Percentiles rank a stretch among this genome's conserved stretches.
These are phyloP conservation scores for Elsinoe arachidis DNA, from an alignment of 2,329 filamentous ascomycete species.

Conservation along the genomic window DNA sequence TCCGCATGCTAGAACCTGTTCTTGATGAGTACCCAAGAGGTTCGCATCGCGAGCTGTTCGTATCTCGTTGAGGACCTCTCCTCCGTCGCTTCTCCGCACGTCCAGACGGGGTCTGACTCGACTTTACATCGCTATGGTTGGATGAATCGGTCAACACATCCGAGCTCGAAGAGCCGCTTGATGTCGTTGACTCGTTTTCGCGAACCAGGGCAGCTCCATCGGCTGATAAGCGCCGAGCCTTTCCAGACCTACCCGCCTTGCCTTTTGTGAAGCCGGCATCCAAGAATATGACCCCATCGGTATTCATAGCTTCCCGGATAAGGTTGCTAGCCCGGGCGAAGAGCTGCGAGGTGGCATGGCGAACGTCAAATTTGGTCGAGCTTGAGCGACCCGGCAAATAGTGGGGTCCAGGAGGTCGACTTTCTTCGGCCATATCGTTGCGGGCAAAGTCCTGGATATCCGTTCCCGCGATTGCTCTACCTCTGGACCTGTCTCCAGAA, in stretches of 20 bases:
- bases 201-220: not conserved
- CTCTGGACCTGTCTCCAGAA: not conserved
- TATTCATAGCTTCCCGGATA: conserved; percentile 37
- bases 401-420: too few relatives aligned
- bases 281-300: conserved; percentile 38
- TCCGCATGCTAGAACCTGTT: conserved; percentile 14
- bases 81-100: not conserved
- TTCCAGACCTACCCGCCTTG: not conserved
- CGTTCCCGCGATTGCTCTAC: not conserved
- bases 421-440: too few relatives aligned
- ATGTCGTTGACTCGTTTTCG: not conserved
- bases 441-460: not conserved
- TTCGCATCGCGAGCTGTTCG: not conserved
- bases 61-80: not conserved
- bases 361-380: conserved; percentile 13
- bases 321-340: conserved; percentile 41
- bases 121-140: not conserved
- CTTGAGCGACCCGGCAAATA: not conserved
- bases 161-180: not conserved
- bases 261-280: conserved; percentile 21
- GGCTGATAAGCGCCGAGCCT: not conserved
- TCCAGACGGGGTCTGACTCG: not conserved
- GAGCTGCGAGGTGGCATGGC: conserved; percentile 20
- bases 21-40: conserved; percentile 16
- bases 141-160: not conserved